Percentiles rank a stretch among this genome's conserved stretches.
Evolutionary conservation across 2,329 filamentous ascomycete genomes (phyloP).

Genomic region (Clonostachys rhizophaga): DNA sequence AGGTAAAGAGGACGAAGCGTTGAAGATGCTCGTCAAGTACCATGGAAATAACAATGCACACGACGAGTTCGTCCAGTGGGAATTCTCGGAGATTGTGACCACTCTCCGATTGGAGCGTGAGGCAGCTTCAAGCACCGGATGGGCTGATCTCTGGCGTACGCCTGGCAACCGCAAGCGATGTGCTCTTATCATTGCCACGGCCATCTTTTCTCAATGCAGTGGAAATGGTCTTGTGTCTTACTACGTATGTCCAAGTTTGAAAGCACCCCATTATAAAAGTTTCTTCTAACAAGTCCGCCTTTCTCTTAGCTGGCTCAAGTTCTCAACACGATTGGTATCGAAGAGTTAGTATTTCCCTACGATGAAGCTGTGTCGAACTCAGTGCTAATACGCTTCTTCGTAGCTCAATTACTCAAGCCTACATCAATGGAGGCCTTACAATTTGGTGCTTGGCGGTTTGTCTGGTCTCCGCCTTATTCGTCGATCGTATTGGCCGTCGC

Average conservation of each 20-base stretch:
- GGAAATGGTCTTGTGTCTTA: conserved; percentile 20
- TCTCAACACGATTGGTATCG: conserved; percentile 22
- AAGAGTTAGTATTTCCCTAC: no score
- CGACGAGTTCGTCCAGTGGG: conserved; percentile 7
- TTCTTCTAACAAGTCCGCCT: no score
- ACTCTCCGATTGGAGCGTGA: conserved; percentile 4
- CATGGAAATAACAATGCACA: conserved; percentile 7
- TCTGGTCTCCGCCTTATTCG: conserved; percentile 19
- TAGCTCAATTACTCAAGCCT: conserved; percentile 21
- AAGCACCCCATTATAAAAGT: no score
- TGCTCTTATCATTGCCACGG: conserved; percentile 5
- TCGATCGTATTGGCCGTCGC: conserved; percentile 28
- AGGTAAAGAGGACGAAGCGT: conserved; percentile 2
- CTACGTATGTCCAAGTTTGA: conserved; percentile 12
- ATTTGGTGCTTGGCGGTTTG: conserved; percentile 10
- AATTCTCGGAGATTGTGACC: conserved; percentile 9
- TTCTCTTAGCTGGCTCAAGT: conserved; percentile 4
- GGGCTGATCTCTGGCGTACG: conserved; percentile 2
- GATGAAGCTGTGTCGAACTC: no score
- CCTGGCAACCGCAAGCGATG: conserved; percentile 10
- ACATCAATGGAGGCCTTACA: conserved; percentile 15
- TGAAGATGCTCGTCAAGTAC: conserved; percentile 6
- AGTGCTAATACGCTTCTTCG: no score
- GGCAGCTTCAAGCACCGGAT: not conserved
- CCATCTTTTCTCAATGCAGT: conserved; percentile 15